These are phyloP conservation scores for Colletotrichum camelliae DNA, from an alignment of 2,329 filamentous ascomycete genomes.

Conservation along the genomic window DNA sequence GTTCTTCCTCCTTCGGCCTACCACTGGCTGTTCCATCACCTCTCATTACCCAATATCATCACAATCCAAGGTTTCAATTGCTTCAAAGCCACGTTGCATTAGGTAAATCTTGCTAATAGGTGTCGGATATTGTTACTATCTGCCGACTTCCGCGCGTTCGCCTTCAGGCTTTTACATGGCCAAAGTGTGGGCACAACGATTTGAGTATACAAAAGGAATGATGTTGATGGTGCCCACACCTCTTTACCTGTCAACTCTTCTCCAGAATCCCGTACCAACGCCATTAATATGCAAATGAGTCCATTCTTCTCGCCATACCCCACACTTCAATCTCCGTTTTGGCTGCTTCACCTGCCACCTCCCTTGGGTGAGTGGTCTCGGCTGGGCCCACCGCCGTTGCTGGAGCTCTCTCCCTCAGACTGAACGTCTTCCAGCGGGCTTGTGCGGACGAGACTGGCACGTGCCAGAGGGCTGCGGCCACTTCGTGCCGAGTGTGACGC, in stretches of 20 bases:
- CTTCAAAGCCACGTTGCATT: background rate
- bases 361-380: constrained; percentile 9
- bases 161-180: background rate
- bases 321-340: background rate
- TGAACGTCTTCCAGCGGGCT: constrained; percentile 34
- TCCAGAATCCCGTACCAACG: background rate
- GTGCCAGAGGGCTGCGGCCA: constrained; percentile 44
- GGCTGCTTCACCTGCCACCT: background rate
- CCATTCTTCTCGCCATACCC: background rate
- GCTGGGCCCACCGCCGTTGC: background rate
- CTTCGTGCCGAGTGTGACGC: constrained; percentile 23
- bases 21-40: background rate
- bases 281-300: background rate
- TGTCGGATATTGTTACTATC: background rate
- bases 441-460: constrained; percentile 36
- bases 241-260: background rate
- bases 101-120: constrained; percentile 14
- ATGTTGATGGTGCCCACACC: background rate
- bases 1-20: background rate
- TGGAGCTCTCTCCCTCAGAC: constrained; percentile 30
- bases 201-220: constrained; percentile 3
- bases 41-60: background rate
- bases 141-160: background rate
- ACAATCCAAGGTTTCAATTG: background rate
- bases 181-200: background rate